phyloP scores from a whole-genome alignment of 2,329 filamentous ascomycete genomes.

The Ophiostoma montium region DNA sequence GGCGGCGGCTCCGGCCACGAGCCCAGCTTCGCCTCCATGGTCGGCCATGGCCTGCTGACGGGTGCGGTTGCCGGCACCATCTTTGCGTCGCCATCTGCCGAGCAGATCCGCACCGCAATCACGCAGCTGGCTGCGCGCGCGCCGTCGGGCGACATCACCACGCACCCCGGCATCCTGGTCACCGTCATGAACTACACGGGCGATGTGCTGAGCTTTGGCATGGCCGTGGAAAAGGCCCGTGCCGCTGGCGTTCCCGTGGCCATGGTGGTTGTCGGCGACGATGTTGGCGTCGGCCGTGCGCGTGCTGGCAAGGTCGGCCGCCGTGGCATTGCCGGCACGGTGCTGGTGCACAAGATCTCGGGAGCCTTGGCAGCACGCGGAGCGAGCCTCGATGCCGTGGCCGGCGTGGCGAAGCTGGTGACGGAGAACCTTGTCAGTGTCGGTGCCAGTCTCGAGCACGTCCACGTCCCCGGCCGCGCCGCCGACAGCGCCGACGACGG shows the following conservation, averaged over 20 bases:
- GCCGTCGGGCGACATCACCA: constrained; percentile 32
- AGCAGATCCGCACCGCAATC: constrained; percentile 69
- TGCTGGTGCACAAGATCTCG: constrained; percentile 80
- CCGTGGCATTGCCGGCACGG: constrained; percentile 80
- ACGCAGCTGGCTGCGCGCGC: constrained; percentile 48
- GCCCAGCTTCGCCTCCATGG: constrained; percentile 74
- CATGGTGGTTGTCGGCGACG: constrained; percentile 86
- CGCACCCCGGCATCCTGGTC: constrained; percentile 54
- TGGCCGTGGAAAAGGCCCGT: constrained; percentile 84
- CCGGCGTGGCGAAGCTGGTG: constrained; percentile 54
- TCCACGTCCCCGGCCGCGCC: constrained; percentile 77
- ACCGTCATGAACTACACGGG: constrained; percentile 93
- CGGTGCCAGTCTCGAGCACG: constrained; percentile 73
- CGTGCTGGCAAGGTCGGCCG: constrained; percentile 85
- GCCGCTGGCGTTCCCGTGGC: constrained; percentile 64
- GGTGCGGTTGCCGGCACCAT: constrained; percentile 77
- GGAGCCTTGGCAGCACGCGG: constrained; percentile 70
- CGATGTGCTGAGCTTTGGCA: constrained; percentile 81
- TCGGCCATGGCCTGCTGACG: constrained; percentile 65
- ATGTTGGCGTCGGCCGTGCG: constrained; percentile 72
- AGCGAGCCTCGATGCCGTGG: constrained; percentile 53
- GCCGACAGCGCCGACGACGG: constrained; percentile 36
- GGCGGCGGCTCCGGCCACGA: constrained; percentile 87
- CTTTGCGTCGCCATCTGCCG: constrained; percentile 59
- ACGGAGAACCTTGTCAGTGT: constrained; percentile 71